Base-by-base conservation (phyloP, 257 asterid genomes). In the Nicotiana otophora region DNA sequence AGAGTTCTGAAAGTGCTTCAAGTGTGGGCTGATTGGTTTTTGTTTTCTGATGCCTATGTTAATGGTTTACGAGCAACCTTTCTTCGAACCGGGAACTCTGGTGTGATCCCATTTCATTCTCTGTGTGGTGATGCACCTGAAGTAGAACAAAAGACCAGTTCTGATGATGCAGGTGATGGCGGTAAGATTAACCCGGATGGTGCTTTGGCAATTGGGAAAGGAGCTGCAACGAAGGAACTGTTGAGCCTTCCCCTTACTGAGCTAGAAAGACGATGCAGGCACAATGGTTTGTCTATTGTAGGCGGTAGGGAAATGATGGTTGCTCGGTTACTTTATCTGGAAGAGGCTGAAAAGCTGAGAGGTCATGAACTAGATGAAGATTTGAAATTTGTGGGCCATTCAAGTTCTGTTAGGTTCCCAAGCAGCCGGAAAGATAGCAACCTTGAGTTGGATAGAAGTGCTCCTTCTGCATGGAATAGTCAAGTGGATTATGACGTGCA, bases 231-330 rank as follows among this genome's bases (percentile, higher is more conserved):
- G 94, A 87, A 81, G 87, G 98, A 94, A 89, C 92, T 94, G 61
- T 83, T 87, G 82, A 90, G 46, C 85, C 92, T 94, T 87, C 96
- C 97, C 78, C 88, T 94, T 69, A 85, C 86, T 48, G 98, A 94
- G 86, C 91, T 94, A 85, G 98, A 94, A 86, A 90, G 98, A 81
- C 92, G 98, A 80, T 94, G 98, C 86, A 88, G 97, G 75, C 97
- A 94, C 84, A 93, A 93, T 86, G 98, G 98, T 57, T 82, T 93
- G 82, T 95, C 97, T 83, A 94, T 91, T 31, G 90, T 95, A 80
- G 98, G 99, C 83, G 98, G 99, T 55, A 86, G 97, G 87, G 97
- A 93, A 86, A 93, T 91, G 92, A 93, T 95, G 98, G 99, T 95
- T 68, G 97, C 97, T 20, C 91, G 97, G 68, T 87, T 95, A 81